Conservation (phyloP, 2,329 filamentous ascomycete species). For the Aspergillus sp. region DNA sequence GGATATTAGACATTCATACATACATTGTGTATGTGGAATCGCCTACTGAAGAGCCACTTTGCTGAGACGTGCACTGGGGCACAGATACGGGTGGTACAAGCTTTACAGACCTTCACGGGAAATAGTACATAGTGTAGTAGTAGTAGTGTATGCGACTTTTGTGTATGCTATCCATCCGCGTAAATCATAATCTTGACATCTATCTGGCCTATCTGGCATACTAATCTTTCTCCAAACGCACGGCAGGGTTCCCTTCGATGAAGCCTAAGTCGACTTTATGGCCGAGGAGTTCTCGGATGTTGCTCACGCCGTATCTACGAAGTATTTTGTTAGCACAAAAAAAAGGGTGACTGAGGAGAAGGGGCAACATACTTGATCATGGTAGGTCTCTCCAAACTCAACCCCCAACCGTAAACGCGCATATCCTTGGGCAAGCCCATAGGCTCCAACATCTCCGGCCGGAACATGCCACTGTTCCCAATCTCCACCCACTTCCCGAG, state of each 20-base stretch:
- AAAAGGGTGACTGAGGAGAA: not conserved
- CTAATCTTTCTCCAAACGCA: constrained; percentile 78
- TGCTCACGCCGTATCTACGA: constrained; percentile 60
- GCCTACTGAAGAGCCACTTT: constrained; percentile 58
- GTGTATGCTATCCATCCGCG: not conserved
- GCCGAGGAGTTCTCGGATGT: constrained; percentile 84
- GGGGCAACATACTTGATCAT: constrained; percentile 76
- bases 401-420: constrained; percentile 87
- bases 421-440: constrained; percentile 91
- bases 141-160: not conserved
- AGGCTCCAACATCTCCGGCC: constrained; percentile 90
- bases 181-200: constrained; percentile 8
- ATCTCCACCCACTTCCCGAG: constrained; percentile 91
- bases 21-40: constrained; percentile 9
- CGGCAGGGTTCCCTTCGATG: constrained; percentile 83
- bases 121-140: not conserved
- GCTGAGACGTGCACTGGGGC: constrained; percentile 52
- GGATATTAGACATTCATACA: constrained; percentile 2
- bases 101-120: constrained; percentile 8
- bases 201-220: constrained; percentile 5
- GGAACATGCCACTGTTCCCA: constrained; percentile 97
- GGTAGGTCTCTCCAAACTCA: constrained; percentile 85
- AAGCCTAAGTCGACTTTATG: constrained; percentile 94
- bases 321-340: constrained; percentile 5
- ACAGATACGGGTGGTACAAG: constrained; percentile 65